Evolutionary conservation across 306 rosid species (phyloP), one percentile per base, ranked within the genome.

Genomic region (Corylus heterophylla): DNA sequence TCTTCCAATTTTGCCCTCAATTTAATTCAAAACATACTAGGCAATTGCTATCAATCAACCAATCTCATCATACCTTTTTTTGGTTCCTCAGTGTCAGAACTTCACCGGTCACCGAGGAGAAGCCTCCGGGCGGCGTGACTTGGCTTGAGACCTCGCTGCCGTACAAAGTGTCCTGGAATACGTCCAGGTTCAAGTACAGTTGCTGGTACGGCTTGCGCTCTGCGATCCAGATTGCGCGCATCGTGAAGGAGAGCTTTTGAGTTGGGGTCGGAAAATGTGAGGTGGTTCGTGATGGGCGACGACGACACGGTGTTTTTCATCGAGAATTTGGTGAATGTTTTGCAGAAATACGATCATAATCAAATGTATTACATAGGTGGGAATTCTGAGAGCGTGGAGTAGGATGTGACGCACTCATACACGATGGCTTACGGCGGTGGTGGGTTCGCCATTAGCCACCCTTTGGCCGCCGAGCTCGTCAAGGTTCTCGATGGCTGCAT

Each of bases 251-350:
- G 86, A 90, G 90, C 68, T 93, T 22, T 90, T 47, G 92, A 93
- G 58, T 12, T 93, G 12, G 92, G 91, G 7, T 0, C 85, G 58
- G 82, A 79, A 0, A 76, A 86, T 12, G 88, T 91, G 54, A 84
- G 97, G 74, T 91, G 98, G 98, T 91, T 93, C 11, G 97, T 93
- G 3, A 84, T 93, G 98, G 95, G 95, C 1, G 98, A 93, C 1
- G 98, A 93, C 1, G 98, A 93, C n/a, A 93, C 98, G 0, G 88
- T 91, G 1, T 91, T 91, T 73, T 93, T 93, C 56, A 49, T 85
- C 2, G 88, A 89, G 22, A 93, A 93, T 56, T 81, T 89, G 3
- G 83, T 90, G 0, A 81, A 77, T 5, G 97, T 93, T 49, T 74
- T 93, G 18, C 83, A 76, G 1, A 93, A 90, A 75, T 91, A 93